phyloP scores from a whole-genome alignment of 345 rosid species.

The Salix caprea region DNA sequence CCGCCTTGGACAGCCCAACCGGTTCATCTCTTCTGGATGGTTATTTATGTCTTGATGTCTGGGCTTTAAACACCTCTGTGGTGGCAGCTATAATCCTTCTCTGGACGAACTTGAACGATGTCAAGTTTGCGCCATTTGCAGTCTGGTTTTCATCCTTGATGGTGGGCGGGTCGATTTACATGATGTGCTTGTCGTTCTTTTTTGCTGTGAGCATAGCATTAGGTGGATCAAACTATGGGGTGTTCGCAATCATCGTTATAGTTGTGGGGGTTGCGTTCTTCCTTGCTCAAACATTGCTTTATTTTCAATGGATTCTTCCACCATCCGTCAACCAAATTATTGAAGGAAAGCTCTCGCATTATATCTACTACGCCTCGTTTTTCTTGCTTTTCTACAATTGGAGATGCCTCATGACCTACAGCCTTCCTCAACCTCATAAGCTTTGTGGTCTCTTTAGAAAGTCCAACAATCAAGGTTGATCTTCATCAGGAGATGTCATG shows the following conservation, averaged over 20 bases:
- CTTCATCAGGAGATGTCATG: background rate
- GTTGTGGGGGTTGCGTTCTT: background rate
- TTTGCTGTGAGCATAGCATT: background rate
- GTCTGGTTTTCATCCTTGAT: background rate
- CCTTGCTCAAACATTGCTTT: no score
- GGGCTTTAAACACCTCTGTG: background rate
- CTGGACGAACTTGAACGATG: background rate
- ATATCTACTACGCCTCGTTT: background rate
- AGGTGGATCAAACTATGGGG: background rate
- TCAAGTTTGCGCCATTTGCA: background rate
- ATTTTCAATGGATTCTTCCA: background rate
- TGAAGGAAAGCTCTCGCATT: background rate
- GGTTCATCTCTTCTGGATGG: background rate
- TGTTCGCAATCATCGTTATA: background rate
- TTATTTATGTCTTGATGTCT: background rate
- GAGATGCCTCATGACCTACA: background rate
- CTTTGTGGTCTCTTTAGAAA: background rate
- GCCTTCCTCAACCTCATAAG: background rate
- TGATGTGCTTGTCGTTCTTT: background rate
- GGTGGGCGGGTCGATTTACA: background rate
- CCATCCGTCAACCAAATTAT: background rate
- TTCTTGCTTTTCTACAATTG: background rate
- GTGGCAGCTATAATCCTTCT: background rate
- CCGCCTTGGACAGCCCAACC: background rate
- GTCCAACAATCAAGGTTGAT: background rate